These are phyloP conservation scores for Viola odorata DNA, from an alignment of 345 rosid genomes.

Conservation along the genomic window DNA sequence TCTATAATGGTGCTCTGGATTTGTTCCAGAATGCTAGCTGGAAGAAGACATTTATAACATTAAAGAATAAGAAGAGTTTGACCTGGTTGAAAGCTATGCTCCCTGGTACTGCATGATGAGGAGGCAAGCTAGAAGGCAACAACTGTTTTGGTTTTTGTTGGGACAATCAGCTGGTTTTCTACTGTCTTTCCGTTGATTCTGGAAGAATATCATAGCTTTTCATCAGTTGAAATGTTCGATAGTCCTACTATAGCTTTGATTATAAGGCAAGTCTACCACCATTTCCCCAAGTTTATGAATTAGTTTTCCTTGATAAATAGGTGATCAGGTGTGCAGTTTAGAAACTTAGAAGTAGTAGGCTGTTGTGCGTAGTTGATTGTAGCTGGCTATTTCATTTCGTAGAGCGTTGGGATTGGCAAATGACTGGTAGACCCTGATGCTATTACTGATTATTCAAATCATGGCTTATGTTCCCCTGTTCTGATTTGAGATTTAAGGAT, in stretches of 20 bases:
- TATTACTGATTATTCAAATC: no score
- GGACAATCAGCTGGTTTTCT: neutral
- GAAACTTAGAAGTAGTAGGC: no score
- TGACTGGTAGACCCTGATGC: no score
- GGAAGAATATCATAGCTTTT: neutral
- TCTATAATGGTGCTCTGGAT: neutral
- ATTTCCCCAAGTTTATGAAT: neutral
- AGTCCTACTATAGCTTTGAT: neutral
- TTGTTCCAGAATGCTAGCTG: constrained; percentile 1
- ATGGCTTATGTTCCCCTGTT: no score
- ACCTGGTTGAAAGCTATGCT: neutral
- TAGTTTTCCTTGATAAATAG: neutral
- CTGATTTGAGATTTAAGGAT: no score
- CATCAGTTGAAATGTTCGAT: neutral
- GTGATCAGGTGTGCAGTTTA: no score
- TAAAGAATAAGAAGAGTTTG: neutral
- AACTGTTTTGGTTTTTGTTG: neutral
- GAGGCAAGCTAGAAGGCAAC: neutral
- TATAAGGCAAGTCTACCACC: neutral
- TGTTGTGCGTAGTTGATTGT: no score
- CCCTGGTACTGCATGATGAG: neutral
- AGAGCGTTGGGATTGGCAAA: no score
- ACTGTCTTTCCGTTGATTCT: neutral
- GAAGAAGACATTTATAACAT: neutral
- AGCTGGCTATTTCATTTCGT: no score